Evolutionary conservation across 2,329 filamentous ascomycete species (phyloP).

Genomic region (Hawksworthiomyces lignivorus): DNA sequence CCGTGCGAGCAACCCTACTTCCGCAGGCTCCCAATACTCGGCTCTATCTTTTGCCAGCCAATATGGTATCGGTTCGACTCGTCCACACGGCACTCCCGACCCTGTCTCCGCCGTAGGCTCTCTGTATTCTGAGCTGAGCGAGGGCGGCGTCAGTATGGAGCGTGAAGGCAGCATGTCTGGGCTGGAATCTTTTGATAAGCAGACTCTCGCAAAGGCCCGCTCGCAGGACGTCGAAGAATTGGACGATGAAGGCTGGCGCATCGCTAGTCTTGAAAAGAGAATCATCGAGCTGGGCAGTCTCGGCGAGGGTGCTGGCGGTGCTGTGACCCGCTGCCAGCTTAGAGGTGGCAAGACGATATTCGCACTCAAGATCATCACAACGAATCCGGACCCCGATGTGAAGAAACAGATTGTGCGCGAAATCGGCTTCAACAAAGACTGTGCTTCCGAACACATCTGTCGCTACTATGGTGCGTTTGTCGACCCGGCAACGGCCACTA

Average conservation of each 20-base stretch:
- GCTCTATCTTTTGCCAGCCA: constrained; percentile 71
- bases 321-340: constrained; percentile 83
- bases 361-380: constrained; percentile 96
- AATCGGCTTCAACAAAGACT: constrained; percentile 95
- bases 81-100: constrained; percentile 65
- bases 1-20: constrained; percentile 71
- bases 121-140: constrained; percentile 72
- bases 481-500: constrained; percentile 90
- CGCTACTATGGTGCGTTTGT: constrained; percentile 96
- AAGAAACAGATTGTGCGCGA: constrained; percentile 98
- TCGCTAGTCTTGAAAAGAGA: constrained; percentile 79
- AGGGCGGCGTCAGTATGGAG: constrained; percentile 70
- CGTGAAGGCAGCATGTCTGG: constrained; percentile 73
- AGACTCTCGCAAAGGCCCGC: constrained; percentile 73
- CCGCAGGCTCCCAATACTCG: constrained; percentile 81
- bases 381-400: constrained; percentile 93
- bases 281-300: constrained; percentile 84
- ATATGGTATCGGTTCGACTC: constrained; percentile 58
- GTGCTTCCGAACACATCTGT: constrained; percentile 92
- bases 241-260: constrained; percentile 91
- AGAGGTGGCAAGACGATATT: constrained; percentile 92
- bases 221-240: constrained; percentile 87
- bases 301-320: constrained; percentile 91
- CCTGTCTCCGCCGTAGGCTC: constrained; percentile 84
- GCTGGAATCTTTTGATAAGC: constrained; percentile 68